A percentile compares a stretch with the other conserved stretches of the same genome.
Evolutionary conservation across 352 stramenopile species (phyloP).

Genomic region (Pythium phragmitis): DNA sequence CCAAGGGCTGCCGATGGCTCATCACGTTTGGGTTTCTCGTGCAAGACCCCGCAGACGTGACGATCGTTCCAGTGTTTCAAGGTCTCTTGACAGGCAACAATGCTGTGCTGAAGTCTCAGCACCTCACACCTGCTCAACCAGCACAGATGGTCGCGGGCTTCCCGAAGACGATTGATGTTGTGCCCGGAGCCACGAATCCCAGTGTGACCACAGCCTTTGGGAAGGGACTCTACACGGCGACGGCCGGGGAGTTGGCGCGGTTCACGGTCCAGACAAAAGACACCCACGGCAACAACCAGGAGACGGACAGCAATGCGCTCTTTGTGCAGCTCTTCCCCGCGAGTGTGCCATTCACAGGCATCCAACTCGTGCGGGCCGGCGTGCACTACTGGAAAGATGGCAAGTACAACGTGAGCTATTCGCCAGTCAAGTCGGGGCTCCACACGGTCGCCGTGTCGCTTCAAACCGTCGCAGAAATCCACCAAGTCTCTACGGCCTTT

Average conservation of each 20-base stretch:
- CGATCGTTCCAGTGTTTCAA: conserved; percentile 16
- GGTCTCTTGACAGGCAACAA: conserved; percentile 57
- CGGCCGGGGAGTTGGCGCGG: conserved; percentile 42
- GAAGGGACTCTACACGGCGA: conserved; percentile 52
- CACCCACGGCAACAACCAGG: conserved; percentile 77
- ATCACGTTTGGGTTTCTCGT: conserved; percentile 47
- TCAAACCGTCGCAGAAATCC: conserved; percentile 73
- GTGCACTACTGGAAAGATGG: conserved; percentile 70
- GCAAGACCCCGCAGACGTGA: conserved; percentile 6
- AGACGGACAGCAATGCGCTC: conserved; percentile 38
- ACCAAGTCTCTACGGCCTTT: conserved; percentile 84
- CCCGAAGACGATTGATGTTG: conserved; percentile 60
- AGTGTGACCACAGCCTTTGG: conserved; percentile 74
- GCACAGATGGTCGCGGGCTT: conserved; percentile 56
- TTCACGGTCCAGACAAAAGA: conserved; percentile 86
- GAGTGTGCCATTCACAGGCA: conserved; percentile 26
- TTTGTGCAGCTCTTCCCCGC: conserved; percentile 56
- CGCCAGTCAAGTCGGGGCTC: conserved; percentile 70
- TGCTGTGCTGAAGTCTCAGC: conserved; percentile 34
- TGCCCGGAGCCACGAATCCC: conserved; percentile 56
- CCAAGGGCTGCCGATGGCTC: conserved; percentile 66
- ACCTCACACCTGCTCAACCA: conserved; percentile 33
- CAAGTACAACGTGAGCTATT: conserved; percentile 86
- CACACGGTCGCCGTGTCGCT: conserved; percentile 88
- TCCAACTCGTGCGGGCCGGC: conserved; percentile 34